Evolutionary conservation across 306 rosid genomes (phyloP).

Genomic region (Cicer pinnatifidum): DNA sequence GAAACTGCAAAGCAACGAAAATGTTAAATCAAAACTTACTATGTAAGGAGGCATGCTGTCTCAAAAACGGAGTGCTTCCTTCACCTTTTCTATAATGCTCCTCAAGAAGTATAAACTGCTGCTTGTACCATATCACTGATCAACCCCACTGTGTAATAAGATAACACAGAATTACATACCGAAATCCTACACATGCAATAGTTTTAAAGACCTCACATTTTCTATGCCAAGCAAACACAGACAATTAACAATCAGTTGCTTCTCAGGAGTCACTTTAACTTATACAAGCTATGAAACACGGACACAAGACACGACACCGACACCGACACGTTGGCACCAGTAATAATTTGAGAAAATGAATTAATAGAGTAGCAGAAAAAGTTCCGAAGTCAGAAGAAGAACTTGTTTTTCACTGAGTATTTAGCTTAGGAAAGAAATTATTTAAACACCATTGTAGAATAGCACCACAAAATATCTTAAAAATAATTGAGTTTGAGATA

Average conservation of each 20-base stretch:
- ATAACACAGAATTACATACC: slow-evolving; percentile 40
- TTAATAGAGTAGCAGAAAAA: too few species aligned
- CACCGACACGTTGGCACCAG: too few species aligned
- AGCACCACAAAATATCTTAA: slow-evolving; percentile 52
- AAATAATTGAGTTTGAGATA: slow-evolving; percentile 54
- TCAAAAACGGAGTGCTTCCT: slow-evolving; percentile 66
- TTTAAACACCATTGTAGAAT: not conserved
- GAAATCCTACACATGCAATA: slow-evolving; percentile 4
- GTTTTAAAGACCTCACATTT: not conserved
- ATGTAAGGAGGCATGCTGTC: slow-evolving; percentile 88
- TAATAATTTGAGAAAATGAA: too few species aligned
- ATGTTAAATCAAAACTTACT: slow-evolving; percentile 50
- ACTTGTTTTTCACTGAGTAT: slow-evolving; percentile 5
- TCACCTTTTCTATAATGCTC: slow-evolving; percentile 78
- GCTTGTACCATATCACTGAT: slow-evolving; percentile 70
- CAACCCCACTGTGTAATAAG: slow-evolving; percentile 71
- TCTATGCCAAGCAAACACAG: too few species aligned
- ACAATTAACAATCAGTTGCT: too few species aligned
- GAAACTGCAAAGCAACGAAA: slow-evolving; percentile 9
- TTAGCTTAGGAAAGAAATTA: slow-evolving; percentile 20
- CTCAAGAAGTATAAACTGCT: slow-evolving; percentile 93
- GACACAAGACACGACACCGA: too few species aligned
- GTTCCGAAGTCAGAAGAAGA: not conserved
- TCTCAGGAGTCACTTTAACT: too few species aligned
- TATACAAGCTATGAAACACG: too few species aligned